Evolutionary conservation across 805 yeast genomes (phyloP).

Genomic region (Nakazawaea populi): DNA sequence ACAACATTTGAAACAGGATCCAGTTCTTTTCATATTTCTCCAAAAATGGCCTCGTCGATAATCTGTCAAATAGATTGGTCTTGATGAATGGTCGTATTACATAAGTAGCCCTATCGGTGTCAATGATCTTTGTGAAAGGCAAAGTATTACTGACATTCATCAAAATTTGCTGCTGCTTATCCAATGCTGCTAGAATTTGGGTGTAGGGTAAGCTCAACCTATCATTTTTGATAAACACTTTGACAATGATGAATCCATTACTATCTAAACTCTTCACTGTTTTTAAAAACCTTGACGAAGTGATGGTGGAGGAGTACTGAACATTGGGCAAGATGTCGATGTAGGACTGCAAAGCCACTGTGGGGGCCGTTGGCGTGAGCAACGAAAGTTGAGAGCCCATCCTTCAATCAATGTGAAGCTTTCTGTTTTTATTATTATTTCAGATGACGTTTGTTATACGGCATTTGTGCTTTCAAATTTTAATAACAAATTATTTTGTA

Average conservation of each 20-base stretch:
- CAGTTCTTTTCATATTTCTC: conserved; percentile 78
- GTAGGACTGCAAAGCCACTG: conserved; percentile 87
- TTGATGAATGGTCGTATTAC: conserved; percentile 75
- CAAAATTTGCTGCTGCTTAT: conserved; percentile 32
- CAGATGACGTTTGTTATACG: not conserved
- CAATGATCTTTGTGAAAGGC: conserved; percentile 69
- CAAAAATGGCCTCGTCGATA: conserved; percentile 82
- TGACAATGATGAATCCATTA: conserved; percentile 70
- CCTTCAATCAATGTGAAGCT: not conserved
- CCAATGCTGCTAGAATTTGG: conserved; percentile 22
- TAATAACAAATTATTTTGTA: too few species aligned
- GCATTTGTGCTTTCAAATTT: not conserved
- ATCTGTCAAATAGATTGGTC: conserved; percentile 80
- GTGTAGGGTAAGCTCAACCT: conserved; percentile 21
- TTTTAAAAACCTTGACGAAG: conserved; percentile 79
- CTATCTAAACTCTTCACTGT: conserved; percentile 76
- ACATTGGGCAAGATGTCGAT: conserved; percentile 71
- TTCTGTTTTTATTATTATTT: too few species aligned
- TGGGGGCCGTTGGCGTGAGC: conserved; percentile 85
- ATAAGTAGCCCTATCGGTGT: conserved; percentile 90
- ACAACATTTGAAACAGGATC: conserved; percentile 74
- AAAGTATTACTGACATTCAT: conserved; percentile 54
- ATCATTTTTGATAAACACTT: conserved; percentile 74
- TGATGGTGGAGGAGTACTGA: conserved; percentile 70
- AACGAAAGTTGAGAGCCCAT: conserved; percentile 90